Evolutionary conservation across 495 filamentous ascomycete genomes (phyloP).

Genomic region (Pyrenula massariospora): DNA sequence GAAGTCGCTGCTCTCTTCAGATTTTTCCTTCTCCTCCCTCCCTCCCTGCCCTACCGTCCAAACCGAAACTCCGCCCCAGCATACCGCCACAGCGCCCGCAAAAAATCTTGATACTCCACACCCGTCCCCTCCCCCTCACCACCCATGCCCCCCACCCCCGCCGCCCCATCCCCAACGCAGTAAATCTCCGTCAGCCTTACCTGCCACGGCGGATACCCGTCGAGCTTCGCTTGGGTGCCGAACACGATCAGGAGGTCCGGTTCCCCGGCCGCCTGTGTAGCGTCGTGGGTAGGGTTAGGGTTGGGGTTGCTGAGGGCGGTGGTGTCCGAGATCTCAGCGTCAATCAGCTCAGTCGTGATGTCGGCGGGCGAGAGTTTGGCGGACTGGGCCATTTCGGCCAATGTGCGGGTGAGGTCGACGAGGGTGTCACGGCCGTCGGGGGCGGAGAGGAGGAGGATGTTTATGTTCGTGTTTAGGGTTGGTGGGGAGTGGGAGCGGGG

Average conservation of each 20-base stretch:
- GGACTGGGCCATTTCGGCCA: conserved; percentile 88
- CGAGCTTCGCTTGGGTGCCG: conserved; percentile 63
- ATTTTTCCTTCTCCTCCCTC: too few relatives aligned
- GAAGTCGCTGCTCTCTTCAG: too few relatives aligned
- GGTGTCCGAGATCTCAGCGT: conserved; percentile 67
- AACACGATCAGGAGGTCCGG: conserved; percentile 87
- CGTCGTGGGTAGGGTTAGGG: not conserved
- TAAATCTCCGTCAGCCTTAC: conserved; percentile 90
- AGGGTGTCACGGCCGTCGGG: conserved; percentile 87
- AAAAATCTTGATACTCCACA: conserved; percentile 89
- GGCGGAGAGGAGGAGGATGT: conserved; percentile 75
- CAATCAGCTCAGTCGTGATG: conserved; percentile 76
- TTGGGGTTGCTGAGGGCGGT: conserved; percentile 24
- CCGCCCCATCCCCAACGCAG: conserved; percentile 34
- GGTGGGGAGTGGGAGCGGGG: conserved; percentile 12
- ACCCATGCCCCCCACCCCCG: conserved; percentile 18
- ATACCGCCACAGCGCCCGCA: conserved; percentile 70
- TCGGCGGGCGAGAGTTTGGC: conserved; percentile 67
- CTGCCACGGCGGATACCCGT: conserved; percentile 96
- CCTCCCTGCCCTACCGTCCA: conserved; percentile 74
- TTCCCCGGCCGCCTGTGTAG: conserved; percentile 48
- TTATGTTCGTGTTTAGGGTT: conserved; percentile 35
- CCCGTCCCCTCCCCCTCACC: conserved; percentile 14
- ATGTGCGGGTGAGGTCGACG: conserved; percentile 88
- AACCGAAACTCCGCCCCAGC: conserved; percentile 81